Evolutionary conservation across 306 rosid genomes (phyloP).

Genomic region (Trifolium fragiferum): DNA sequence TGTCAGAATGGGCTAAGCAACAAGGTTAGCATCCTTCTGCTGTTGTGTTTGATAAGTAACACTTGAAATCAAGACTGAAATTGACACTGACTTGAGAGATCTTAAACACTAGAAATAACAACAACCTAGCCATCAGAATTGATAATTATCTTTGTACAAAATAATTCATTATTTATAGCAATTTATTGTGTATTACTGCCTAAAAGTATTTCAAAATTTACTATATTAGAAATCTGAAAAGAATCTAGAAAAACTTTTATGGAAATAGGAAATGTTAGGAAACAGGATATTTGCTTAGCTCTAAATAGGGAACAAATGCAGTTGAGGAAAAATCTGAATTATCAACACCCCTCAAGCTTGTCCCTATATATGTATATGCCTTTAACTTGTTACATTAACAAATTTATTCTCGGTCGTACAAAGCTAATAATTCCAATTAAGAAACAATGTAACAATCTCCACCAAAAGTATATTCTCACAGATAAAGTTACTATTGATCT

Average conservation of each 20-base stretch:
- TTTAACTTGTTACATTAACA: not conserved
- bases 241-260: not conserved
- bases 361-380: not conserved
- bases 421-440: not conserved
- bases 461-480: not conserved
- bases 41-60: slow-evolving; percentile 26
- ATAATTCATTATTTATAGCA: not conserved
- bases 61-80: not conserved
- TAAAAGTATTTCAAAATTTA: not conserved
- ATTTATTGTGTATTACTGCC: slow-evolving; percentile 1
- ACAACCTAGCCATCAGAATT: not conserved
- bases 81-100: not conserved
- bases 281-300: not conserved
- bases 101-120: not conserved
- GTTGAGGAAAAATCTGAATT: not conserved
- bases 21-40: slow-evolving; percentile 66
- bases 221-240: not conserved
- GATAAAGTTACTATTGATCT: not conserved
- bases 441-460: not conserved
- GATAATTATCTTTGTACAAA: not conserved
- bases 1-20: slow-evolving; percentile 93
- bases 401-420: not conserved
- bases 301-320: not conserved
- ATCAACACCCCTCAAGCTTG: not conserved
- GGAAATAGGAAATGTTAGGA: not conserved